phyloP scores from a whole-genome alignment of 805 yeast genomes.

The Monosporozyma aerobia region DNA sequence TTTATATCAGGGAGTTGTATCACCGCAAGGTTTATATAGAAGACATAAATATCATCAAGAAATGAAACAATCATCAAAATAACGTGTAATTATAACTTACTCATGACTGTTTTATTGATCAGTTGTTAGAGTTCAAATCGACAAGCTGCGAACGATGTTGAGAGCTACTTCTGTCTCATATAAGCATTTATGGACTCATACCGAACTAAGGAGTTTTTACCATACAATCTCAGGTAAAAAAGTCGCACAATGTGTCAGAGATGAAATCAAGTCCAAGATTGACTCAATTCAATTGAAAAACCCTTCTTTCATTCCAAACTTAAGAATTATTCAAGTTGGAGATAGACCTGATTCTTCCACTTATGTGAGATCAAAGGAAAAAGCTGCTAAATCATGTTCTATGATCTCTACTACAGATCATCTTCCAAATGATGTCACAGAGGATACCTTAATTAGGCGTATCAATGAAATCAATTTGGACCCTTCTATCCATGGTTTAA shows the following conservation, averaged over 20 bases:
- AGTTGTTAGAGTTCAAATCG: neutral
- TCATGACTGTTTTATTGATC: neutral
- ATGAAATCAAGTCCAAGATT: conserved; percentile 34
- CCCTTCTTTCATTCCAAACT: conserved; percentile 52
- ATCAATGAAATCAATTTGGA: conserved; percentile 52
- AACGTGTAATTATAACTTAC: no score
- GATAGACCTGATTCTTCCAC: conserved; percentile 71
- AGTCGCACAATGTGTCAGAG: conserved; percentile 37
- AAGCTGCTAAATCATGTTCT: conserved; percentile 66
- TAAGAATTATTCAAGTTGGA: conserved; percentile 72
- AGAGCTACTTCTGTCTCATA: neutral
- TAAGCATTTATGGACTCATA: neutral
- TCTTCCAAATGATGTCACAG: conserved; percentile 47
- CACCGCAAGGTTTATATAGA: no score
- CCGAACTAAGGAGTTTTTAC: conserved; percentile 5
- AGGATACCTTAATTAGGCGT: conserved; percentile 44
- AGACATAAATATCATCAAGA: no score
- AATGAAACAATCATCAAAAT: no score
- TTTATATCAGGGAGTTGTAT: no score
- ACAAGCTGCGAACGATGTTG: neutral
- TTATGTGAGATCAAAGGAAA: conserved; percentile 70
- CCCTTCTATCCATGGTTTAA: conserved; percentile 55
- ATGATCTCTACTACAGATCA: conserved; percentile 52
- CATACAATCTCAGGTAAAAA: conserved; percentile 40
- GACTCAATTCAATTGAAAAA: conserved; percentile 28